Conservation (phyloP, 2,329 filamentous ascomycete species). For the Allantophomopsis cytisporea region DNA sequence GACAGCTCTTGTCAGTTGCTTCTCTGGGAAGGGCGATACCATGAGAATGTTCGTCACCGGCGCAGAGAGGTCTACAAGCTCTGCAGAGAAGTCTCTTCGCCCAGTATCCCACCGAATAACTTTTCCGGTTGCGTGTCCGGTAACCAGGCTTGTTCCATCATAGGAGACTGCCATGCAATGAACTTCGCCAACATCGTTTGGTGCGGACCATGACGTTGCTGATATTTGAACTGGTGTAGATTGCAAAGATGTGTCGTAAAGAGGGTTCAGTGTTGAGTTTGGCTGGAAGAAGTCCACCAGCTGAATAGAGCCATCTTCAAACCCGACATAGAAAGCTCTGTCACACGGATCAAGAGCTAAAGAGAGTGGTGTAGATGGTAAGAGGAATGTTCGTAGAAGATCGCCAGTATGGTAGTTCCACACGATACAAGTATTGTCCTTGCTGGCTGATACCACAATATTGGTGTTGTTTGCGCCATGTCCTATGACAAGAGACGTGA, state of each 20-base stretch:
- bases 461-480: conserved; percentile 61
- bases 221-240: conserved; percentile 42
- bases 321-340: conserved; percentile 68
- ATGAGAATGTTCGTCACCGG: conserved; percentile 75
- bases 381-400: conserved; percentile 67
- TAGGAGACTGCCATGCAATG: conserved; percentile 64
- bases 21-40: conserved; percentile 43
- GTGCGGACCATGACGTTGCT: conserved; percentile 28
- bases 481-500: conserved; percentile 50
- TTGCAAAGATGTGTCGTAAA: conserved; percentile 30
- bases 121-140: conserved; percentile 70
- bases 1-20: conserved; percentile 32
- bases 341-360: conserved; percentile 70
- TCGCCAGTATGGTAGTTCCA: conserved; percentile 84
- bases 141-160: conserved; percentile 68
- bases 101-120: conserved; percentile 69
- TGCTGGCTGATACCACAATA: conserved; percentile 71
- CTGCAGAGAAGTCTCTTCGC: conserved; percentile 11
- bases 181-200: conserved; percentile 35
- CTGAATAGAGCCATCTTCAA: conserved; percentile 70
- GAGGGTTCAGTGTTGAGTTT: conserved; percentile 24
- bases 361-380: conserved; percentile 60
- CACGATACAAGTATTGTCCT: conserved; percentile 77
- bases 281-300: conserved; percentile 58
- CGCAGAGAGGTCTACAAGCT: conserved; percentile 44